Percentiles rank a stretch among this genome's conserved stretches.
These are phyloP conservation scores for Daldinia eschscholtzii DNA, from an alignment of 2,329 filamentous ascomycete genomes.

Conservation along the genomic window DNA sequence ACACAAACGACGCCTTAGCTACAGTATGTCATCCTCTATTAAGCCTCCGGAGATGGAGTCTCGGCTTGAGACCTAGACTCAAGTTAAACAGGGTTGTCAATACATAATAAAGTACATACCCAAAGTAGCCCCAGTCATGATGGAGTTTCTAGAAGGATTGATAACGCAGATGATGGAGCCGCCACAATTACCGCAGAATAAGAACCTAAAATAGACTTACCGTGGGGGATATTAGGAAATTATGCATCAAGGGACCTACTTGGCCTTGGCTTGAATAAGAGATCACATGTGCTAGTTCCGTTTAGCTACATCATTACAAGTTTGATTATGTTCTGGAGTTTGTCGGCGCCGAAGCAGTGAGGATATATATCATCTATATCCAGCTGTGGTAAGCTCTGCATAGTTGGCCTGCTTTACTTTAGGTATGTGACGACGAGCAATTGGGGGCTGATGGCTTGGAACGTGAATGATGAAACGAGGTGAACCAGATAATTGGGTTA, in stretches of 20 bases:
- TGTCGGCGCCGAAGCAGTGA: neutral
- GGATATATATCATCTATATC: neutral
- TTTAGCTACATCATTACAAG: neutral
- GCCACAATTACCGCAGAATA: slow-evolving; percentile 28
- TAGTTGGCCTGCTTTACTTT: neutral
- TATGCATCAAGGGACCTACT: neutral
- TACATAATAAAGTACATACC: slow-evolving; percentile 18
- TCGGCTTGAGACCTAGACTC: slow-evolving; percentile 15
- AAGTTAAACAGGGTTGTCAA: slow-evolving; percentile 24
- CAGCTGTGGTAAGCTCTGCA: neutral
- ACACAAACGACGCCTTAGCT: neutral
- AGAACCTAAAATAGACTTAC: slow-evolving; percentile 35
- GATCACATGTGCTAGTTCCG: neutral
- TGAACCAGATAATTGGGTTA: slow-evolving; percentile 32
- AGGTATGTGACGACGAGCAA: slow-evolving; percentile 7
- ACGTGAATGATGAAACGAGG: slow-evolving; percentile 14
- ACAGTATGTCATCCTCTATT: slow-evolving; percentile 10
- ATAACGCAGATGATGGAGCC: slow-evolving; percentile 24
- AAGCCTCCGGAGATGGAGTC: slow-evolving; percentile 25
- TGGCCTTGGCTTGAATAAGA: neutral
- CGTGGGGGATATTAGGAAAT: slow-evolving; percentile 6
- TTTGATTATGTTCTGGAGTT: neutral
- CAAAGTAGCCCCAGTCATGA: slow-evolving; percentile 23
- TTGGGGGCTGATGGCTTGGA: slow-evolving; percentile 20
- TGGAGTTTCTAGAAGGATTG: slow-evolving; percentile 33